Evolutionary conservation across 2,329 filamentous ascomycete genomes (phyloP).

Genomic region (Plectosphaerella sp.): DNA sequence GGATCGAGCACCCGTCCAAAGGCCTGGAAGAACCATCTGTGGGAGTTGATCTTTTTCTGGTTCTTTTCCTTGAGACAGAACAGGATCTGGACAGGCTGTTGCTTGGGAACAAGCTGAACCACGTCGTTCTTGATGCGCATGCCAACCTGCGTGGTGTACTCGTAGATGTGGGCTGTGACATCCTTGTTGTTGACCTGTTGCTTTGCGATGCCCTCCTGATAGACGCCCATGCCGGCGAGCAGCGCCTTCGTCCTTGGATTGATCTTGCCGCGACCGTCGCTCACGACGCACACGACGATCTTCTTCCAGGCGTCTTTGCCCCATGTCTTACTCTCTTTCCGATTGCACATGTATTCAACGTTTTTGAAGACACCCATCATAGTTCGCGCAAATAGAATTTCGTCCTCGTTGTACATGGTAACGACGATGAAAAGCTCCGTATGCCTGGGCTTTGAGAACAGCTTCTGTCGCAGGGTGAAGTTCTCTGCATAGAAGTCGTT

Average conservation of each 20-base stretch:
- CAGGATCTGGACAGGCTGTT: constrained; percentile 90
- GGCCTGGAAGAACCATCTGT: constrained; percentile 98
- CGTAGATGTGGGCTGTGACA: constrained; percentile 96
- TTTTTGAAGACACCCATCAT: constrained; percentile 99
- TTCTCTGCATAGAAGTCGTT: constrained; percentile 81
- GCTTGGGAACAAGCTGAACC: constrained; percentile 77
- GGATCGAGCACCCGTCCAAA: constrained; percentile 90
- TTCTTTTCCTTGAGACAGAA: constrained; percentile 99
- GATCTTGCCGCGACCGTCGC: constrained; percentile 95
- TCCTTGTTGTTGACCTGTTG: constrained; percentile 96
- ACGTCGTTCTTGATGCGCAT: constrained; percentile 87
- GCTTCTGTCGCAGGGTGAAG: constrained; percentile 84
- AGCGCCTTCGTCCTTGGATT: constrained; percentile 87
- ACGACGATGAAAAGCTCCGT: constrained; percentile 95
- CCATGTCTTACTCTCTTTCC: constrained; percentile 94
- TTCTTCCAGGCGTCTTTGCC: constrained; percentile 99
- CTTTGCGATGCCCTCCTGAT: constrained; percentile 97
- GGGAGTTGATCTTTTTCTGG: constrained; percentile 99
- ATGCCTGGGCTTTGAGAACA: constrained; percentile 88
- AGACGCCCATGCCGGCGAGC: constrained; percentile 89
- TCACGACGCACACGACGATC: constrained; percentile 97
- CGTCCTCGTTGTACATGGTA: constrained; percentile 99
- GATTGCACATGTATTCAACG: constrained; percentile 94
- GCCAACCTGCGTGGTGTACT: constrained; percentile 84
- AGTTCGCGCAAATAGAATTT: constrained; percentile 89